Conservation (phyloP, 805 yeast species). For the Saccharomycopsis oosterbeekiorum region DNA sequence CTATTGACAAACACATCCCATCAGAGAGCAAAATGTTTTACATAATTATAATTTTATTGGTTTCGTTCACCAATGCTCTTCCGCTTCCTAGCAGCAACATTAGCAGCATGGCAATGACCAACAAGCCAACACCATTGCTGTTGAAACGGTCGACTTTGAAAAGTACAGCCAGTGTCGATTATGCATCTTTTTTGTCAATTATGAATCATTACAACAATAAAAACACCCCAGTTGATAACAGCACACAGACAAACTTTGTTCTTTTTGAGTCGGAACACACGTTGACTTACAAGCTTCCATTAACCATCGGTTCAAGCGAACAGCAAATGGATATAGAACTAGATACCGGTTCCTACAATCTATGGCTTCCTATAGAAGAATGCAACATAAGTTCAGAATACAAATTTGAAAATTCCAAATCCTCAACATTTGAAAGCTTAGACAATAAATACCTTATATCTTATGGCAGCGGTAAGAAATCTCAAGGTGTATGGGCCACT, state of each 20-base stretch:
- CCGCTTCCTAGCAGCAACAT: background rate
- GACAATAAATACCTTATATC: constrained; percentile 19
- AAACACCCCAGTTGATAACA: background rate
- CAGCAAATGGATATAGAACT: constrained; percentile 33
- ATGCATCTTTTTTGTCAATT: background rate
- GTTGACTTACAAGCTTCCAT: constrained; percentile 21
- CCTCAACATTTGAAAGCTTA: constrained; percentile 27
- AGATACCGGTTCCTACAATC: constrained; percentile 41
- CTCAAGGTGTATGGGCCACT: constrained; percentile 37
- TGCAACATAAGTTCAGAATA: background rate
- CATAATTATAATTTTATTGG: background rate
- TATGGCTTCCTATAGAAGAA: constrained; percentile 33
- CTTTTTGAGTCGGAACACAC: background rate
- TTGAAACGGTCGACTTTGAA: background rate
- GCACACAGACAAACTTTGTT: background rate
- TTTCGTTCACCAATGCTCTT: background rate
- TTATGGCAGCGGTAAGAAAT: constrained; percentile 39
- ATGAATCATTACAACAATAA: background rate
- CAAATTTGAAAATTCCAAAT: constrained; percentile 24
- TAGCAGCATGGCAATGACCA: background rate
- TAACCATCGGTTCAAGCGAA: constrained; percentile 33
- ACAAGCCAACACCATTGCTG: background rate
- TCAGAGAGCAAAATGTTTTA: background rate
- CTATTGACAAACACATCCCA: too few relatives aligned
- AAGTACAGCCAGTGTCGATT: background rate